Evolutionary conservation across 495 filamentous ascomycete species (phyloP), one percentile per base, ranked within the genome.

Genomic region (Terfezia boudieri): DNA sequence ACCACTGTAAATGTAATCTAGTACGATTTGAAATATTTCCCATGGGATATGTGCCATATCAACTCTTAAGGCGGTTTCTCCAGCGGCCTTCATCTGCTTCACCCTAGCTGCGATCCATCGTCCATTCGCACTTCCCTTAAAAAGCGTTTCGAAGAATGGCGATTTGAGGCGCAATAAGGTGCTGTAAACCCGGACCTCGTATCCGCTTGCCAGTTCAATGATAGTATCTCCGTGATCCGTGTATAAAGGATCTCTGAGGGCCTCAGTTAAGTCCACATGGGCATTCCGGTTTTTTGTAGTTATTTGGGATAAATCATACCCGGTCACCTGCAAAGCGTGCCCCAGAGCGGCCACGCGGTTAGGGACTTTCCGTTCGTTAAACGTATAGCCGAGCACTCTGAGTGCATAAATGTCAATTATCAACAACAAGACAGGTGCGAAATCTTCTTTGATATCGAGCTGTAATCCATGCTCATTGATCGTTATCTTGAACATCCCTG

Each of bases 71-170:
- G 65, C 66, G 3, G 68, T 68, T 1, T 74, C 71, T n/a, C 71
- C 64, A n/a, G 69, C 58, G 16, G 67, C 60, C 16, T 51, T 32
- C 12, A 12, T 26, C 49, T 26, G n/a, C 49, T 51, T 2, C n/a
- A 79, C 77, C 46, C 89, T 77, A 17, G 73, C 73, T 38, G 77
- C 73, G 8, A 98, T 69, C 90, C 90, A 98, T 54, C 72, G 73
- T 2, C 90, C 90, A 37, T 74, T 74, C 14, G 90, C 83, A 49
- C 84, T 80, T 17, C 92, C 90, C 55, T 83, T 70, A 69, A 94
- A 95, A 20, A 98, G 71, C 4, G 84, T 82, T 58, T 86, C 71
- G 60, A 98, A 98, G 71, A 94, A 98, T 0, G 86, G 88, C 57
- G 86, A 94, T 62, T 92, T 72, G 61, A 81, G 80, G 55, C 86